Conservation (phyloP, 2,329 filamentous ascomycete species). For the Teratosphaeria viscida region DNA sequence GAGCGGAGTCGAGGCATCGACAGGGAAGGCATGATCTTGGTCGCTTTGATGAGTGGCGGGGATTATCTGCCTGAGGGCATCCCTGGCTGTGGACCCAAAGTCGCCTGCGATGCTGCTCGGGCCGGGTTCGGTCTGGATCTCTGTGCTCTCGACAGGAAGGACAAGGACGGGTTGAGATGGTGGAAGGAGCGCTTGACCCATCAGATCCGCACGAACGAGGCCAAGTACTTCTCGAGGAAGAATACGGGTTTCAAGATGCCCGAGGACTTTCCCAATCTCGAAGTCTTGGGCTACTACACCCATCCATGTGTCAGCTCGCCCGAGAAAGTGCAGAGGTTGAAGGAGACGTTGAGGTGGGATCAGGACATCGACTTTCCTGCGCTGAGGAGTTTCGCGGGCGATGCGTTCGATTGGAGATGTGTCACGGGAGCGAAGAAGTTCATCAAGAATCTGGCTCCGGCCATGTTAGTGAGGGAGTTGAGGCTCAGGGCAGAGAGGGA, state of each 20-base stretch:
- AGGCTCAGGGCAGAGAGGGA: conserved; percentile 32
- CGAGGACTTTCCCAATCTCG: conserved; percentile 66
- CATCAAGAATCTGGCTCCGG: conserved; percentile 67
- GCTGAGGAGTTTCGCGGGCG: conserved; percentile 62
- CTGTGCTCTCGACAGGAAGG: conserved; percentile 52
- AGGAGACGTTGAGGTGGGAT: conserved; percentile 49
- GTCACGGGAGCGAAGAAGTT: conserved; percentile 74
- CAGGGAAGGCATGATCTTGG: conserved; percentile 80
- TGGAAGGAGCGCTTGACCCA: conserved; percentile 66
- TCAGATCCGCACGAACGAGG: conserved; percentile 76
- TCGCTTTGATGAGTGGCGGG: conserved; percentile 89
- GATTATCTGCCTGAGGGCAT: conserved; percentile 89
- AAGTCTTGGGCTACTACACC: conserved; percentile 77
- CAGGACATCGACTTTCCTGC: conserved; percentile 52
- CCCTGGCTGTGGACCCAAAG: conserved; percentile 73
- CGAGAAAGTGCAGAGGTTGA: conserved; percentile 46
- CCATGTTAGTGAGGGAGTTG: conserved; percentile 55
- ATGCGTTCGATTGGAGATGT: conserved; percentile 80
- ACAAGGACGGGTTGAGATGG: conserved; percentile 47
- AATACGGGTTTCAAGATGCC: conserved; percentile 68
- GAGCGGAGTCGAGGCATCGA: conserved; percentile 53
- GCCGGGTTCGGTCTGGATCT: conserved; percentile 76
- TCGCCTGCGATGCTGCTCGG: conserved; percentile 79
- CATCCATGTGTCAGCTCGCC: conserved; percentile 68
- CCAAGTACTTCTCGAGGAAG: conserved; percentile 64